Conservation (phyloP, 768 basidiomycete species). For the Wakefieldia striispora region DNA sequence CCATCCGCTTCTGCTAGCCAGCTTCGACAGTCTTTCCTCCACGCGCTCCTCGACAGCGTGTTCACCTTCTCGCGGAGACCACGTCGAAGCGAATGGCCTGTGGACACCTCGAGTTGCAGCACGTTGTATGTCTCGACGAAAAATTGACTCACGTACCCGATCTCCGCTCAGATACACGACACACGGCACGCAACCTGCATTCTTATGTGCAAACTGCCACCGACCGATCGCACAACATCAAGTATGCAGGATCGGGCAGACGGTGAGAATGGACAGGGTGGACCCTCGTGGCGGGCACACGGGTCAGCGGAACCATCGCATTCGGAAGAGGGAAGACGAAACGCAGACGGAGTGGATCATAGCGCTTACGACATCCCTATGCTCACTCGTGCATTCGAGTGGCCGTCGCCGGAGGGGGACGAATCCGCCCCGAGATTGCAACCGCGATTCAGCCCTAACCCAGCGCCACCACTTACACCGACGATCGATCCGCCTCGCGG, state of each 20-base stretch:
- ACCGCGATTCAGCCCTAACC: constrained; percentile 4
- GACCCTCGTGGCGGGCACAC: constrained; percentile 33
- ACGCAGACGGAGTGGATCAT: constrained; percentile 13
- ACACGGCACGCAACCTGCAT: constrained; percentile 19
- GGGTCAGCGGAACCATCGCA: constrained; percentile 8
- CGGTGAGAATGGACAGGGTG: constrained; percentile 44
- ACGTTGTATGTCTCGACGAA: constrained; percentile 16
- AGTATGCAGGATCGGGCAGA: constrained; percentile 29
- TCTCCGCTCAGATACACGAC: constrained; percentile 8
- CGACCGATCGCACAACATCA: constrained; percentile 12
- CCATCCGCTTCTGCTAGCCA: constrained; percentile 15
- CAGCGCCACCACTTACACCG: constrained; percentile 20
- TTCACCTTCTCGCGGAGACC: constrained; percentile 5
- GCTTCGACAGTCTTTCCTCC: neutral
- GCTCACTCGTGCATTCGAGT: constrained; percentile 24
- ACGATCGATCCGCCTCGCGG: constrained; percentile 7
- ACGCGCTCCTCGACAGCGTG: constrained; percentile 9
- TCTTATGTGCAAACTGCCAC: constrained; percentile 27
- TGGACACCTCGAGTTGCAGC: constrained; percentile 14
- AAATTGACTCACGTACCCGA: constrained; percentile 19
- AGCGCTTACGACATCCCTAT: constrained; percentile 14
- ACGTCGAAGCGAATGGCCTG: constrained; percentile 23
- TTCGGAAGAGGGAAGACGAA: constrained; percentile 15
- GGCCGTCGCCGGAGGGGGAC: constrained; percentile 21
- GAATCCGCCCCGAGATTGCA: constrained; percentile 10